Conservation (phyloP, 345 rosid species). For the Stellera chamaejasme region DNA sequence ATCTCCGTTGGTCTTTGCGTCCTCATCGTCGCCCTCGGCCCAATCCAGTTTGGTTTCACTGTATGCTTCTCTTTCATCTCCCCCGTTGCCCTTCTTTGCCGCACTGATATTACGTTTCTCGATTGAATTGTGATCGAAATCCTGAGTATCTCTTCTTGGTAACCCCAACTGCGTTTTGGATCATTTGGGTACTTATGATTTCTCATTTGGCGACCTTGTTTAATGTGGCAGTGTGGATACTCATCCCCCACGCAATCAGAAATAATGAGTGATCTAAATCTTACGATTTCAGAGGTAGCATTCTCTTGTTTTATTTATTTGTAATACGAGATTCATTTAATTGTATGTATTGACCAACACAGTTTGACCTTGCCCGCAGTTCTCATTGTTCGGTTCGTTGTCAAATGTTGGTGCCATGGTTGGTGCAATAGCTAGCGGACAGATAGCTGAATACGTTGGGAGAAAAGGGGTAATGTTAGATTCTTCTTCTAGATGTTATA, state of each 20-base stretch:
- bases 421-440: constrained; percentile 73
- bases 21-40: constrained; percentile 60
- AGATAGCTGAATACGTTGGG: constrained; percentile 67
- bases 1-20: constrained; percentile 68
- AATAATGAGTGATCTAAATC: constrained; percentile 46
- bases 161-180: not conserved
- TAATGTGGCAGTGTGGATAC: constrained; percentile 42
- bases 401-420: constrained; percentile 77
- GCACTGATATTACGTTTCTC: not conserved
- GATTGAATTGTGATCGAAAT: not conserved
- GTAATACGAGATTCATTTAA: not conserved
- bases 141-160: too few species aligned
- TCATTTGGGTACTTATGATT: too few species aligned
- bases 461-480: constrained; percentile 53
- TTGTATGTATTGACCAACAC: not conserved
- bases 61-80: constrained; percentile 14
- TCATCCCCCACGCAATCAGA: constrained; percentile 59
- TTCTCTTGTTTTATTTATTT: not conserved
- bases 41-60: constrained; percentile 73
- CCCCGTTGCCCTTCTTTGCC: not conserved
- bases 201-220: too few species aligned
- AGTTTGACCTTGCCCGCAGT: constrained; percentile 21
- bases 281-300: constrained; percentile 47
- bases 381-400: constrained; percentile 57
- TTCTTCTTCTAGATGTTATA: not conserved